Conservation (phyloP, 768 basidiomycete species). For the Panaeolus papilionaceus region DNA sequence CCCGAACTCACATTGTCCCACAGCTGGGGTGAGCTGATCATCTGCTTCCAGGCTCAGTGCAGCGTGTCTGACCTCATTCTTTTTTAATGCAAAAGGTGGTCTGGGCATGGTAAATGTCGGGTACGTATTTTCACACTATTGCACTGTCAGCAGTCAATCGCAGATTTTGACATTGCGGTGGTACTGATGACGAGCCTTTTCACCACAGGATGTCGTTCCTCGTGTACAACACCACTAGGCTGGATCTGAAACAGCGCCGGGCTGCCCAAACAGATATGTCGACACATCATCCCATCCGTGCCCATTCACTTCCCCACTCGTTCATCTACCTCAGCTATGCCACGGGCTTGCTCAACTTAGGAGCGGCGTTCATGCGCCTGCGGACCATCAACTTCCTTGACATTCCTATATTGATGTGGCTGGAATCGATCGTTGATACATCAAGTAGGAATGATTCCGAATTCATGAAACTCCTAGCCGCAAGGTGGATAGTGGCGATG, state of each 20-base stretch:
- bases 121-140: conserved; percentile 19
- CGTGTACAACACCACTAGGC: conserved; percentile 26
- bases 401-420: conserved; percentile 26
- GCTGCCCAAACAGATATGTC: conserved; percentile 22
- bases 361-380: conserved; percentile 26
- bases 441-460: conserved; percentile 10
- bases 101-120: conserved; percentile 27
- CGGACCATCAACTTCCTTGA: conserved; percentile 27
- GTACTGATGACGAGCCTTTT: background rate
- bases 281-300: conserved; percentile 14
- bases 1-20: background rate
- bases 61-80: background rate
- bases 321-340: conserved; percentile 27
- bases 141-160: background rate
- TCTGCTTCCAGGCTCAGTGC: background rate
- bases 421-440: conserved; percentile 15
- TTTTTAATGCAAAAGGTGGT: conserved; percentile 16
- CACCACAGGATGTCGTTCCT: conserved; percentile 25
- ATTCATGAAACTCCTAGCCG: conserved; percentile 23
- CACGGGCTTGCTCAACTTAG: conserved; percentile 27
- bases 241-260: conserved; percentile 25
- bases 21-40: conserved; percentile 23
- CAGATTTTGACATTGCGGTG: background rate
- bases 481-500: conserved; percentile 28
- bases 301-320: conserved; percentile 22